These are phyloP conservation scores for Melampsora larici-populina DNA, from an alignment of 1,284 basidiomycete genomes.

Conservation along the genomic window DNA sequence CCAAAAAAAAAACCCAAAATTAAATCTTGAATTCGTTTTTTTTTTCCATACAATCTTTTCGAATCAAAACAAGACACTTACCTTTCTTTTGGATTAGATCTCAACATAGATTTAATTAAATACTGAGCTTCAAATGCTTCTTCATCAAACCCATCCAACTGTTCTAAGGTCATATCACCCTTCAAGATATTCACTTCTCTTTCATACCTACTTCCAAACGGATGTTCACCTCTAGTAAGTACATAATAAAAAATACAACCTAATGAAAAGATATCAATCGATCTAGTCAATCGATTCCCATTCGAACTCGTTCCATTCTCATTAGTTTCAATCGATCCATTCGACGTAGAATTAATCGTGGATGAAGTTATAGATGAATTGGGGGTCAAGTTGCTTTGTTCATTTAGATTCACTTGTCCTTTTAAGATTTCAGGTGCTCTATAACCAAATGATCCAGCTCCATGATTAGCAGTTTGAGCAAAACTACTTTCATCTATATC, in stretches of 20 bases:
- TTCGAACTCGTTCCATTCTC: slow-evolving; percentile 10
- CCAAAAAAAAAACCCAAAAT: neutral
- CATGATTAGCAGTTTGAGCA: slow-evolving; percentile 68
- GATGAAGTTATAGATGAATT: slow-evolving; percentile 26
- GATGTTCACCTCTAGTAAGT: slow-evolving; percentile 79
- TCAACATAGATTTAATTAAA: slow-evolving; percentile 72
- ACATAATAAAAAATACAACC: slow-evolving; percentile 91
- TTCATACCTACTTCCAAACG: slow-evolving; percentile 84
- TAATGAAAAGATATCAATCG: slow-evolving; percentile 87
- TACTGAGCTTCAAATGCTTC: slow-evolving; percentile 80
- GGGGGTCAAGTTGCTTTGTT: slow-evolving; percentile 58
- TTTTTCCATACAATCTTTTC: neutral
- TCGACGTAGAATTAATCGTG: neutral
- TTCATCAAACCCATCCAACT: slow-evolving; percentile 76
- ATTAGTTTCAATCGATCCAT: neutral
- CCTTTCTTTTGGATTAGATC: slow-evolving; percentile 69
- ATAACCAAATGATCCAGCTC: slow-evolving; percentile 87
- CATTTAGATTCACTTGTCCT: slow-evolving; percentile 84
- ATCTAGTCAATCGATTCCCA: slow-evolving; percentile 69
- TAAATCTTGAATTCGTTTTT: neutral
- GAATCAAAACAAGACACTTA: slow-evolving; percentile 54
- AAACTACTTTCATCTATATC: slow-evolving; percentile 92
- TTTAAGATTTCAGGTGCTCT: slow-evolving; percentile 86
- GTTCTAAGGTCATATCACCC: slow-evolving; percentile 66
- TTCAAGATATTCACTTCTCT: slow-evolving; percentile 86